Base-by-base conservation (phyloP, 257 asterid genomes). In the Fraxinus cuspidata region DNA sequence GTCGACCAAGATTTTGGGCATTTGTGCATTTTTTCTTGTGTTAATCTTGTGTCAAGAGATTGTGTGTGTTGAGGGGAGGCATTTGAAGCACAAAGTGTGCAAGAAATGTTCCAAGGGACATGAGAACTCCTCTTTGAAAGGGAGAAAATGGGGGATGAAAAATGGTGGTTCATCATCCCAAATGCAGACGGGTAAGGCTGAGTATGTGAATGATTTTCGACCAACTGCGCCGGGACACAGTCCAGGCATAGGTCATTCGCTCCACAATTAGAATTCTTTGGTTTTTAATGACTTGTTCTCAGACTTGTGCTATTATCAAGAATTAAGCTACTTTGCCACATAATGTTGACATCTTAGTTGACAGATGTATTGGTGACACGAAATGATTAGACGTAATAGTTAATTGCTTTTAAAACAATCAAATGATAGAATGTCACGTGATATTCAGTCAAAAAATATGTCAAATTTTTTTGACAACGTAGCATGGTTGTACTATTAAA, bases 171-270 rank as follows among this genome's bases (percentile, higher is more conserved):
- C 19, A 27, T 63, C 69, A 25, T 10, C 31, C 1, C 34, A 63
- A 25, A 23, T 63, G 7, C 19, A 25, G 40, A 71, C 31, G 56
- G 77, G 74, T 18, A 79, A 82, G 38, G 79, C 67, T 42, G 81
- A 76, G 38, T 19, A n/a, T 25, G 47, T 31, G 0, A 81, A 80
- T 11, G 76, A 70, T 69, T 85, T 83, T 7, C 77, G 84, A 7
- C 86, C 86, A 27, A 77, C 85, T 4, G 70, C 72, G 8, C 85
- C 88, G 3, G 86, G 88, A 37, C 83, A 53, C 32, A 85, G 88
- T 73, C 88, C 88, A 5, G 86, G 88, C 7, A 75, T 82, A 4
- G 86, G 88, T 51, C 88, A 84, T 64, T 82, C 81, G 3, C 27
- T 84, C 25, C 80, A 81, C 3, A 60, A 73, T 28, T 82, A 76